Evolutionary conservation across 768 basidiomycete genomes (phyloP).

Genomic region (Kwoniella europaea): DNA sequence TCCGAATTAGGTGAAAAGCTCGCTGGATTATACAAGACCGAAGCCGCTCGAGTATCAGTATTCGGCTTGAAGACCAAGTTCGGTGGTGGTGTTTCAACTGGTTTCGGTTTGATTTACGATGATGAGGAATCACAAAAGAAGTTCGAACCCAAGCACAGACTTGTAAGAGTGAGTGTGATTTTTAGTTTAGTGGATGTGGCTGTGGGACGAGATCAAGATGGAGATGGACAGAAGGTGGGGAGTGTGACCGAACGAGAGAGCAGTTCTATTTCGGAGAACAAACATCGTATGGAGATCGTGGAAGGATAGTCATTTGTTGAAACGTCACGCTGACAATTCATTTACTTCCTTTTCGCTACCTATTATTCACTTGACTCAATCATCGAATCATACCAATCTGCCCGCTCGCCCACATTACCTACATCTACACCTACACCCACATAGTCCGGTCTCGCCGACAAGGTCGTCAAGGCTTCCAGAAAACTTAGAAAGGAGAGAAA

Average conservation of each 20-base stretch:
- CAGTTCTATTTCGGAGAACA: too few relatives aligned
- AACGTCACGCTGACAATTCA: slow-evolving; percentile 6
- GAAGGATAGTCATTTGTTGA: neutral
- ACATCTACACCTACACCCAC: neutral
- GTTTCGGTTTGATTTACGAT: slow-evolving; percentile 97
- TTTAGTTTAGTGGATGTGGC: neutral
- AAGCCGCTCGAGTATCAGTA: slow-evolving; percentile 85
- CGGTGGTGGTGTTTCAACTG: slow-evolving; percentile 96
- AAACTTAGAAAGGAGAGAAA: slow-evolving; percentile 99
- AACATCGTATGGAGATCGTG: neutral
- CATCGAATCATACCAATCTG: neutral
- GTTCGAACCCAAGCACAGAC: slow-evolving; percentile 94
- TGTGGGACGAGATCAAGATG: neutral
- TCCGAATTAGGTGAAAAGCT: slow-evolving; percentile 90
- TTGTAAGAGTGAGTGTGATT: slow-evolving; percentile 79
- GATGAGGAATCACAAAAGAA: slow-evolving; percentile 91
- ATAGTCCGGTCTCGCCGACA: slow-evolving; percentile 63
- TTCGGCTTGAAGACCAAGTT: slow-evolving; percentile 94
- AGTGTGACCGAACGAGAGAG: neutral
- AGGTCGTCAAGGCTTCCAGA: slow-evolving; percentile 88
- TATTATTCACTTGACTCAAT: neutral
- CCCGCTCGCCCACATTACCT: neutral
- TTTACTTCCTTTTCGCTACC: neutral
- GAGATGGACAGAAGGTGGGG: neutral
- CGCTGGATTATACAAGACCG: slow-evolving; percentile 87